Evolutionary conservation across 2,329 filamentous ascomycete species (phyloP), one percentile per base, ranked within the genome.

Genomic region (Botrytis fabae): DNA sequence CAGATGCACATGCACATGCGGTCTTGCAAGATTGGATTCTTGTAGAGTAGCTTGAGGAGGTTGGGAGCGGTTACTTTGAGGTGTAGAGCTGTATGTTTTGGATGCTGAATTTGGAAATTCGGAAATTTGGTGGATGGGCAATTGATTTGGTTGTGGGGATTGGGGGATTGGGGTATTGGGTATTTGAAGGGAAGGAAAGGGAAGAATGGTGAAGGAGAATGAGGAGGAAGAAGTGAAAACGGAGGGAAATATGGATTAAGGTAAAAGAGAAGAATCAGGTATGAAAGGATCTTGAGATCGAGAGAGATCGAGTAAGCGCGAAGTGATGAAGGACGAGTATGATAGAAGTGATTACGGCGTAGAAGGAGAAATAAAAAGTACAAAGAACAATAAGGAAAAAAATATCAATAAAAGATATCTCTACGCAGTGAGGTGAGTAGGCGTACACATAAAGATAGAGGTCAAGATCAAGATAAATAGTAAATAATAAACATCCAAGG

Each of bases 321-420:
- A 51, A n/a, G 48, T n/a, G 25, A 51, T 51, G 22, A 14, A n/a
- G 22, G 10, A 14, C 10, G 10, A 51, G 48, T 7, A 7, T 6
- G 48, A n/a, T 25, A 12, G 48, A n/a, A 54, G 48, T 54, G 25
- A 16, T 28, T 16, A 8, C 5, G 0, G 25, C 2, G 22, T 4
- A 28, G 12, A 16, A 54, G 14, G 3, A 28, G n/a, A 4, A n/a
- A 54, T 7, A 2, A 25, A 54, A 28, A 16, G 22, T 28, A n/a
- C 2, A n/a, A 1, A 25, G 22, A n/a, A 51, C 6, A 4, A 10
- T 14, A 12, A 28, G 8, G n/a, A 6, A 54, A 1, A 7, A 2
- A 16, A 54, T 54, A 54, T 54, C 12, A 28, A 5, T 16, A 28
- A 1, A 28, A 8, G 25, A n/a, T 18, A 14, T 54, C 14, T 54